Conservation (phyloP, 208 protist genomes). For the Leishmania tropica region DNA sequence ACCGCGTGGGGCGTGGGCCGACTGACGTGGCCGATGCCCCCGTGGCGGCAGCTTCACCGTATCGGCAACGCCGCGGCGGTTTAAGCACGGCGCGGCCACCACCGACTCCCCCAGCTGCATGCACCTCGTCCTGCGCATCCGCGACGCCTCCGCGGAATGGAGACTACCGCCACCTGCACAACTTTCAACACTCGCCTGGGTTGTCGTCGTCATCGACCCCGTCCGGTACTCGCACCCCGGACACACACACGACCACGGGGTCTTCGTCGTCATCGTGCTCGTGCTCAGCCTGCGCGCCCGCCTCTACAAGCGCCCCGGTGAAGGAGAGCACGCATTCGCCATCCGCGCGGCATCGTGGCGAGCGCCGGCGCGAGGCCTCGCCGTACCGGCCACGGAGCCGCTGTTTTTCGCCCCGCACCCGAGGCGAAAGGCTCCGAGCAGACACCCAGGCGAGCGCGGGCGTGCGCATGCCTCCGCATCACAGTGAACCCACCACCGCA, state of each 20-base stretch:
- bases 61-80: neutral
- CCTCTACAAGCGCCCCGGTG: neutral
- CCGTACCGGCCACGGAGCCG: neutral
- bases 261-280: conserved; percentile 8
- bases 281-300: neutral
- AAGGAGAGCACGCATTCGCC: neutral
- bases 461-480: neutral
- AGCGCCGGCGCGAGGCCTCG: neutral
- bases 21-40: conserved; percentile 6
- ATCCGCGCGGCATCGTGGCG: neutral
- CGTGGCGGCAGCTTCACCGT: neutral
- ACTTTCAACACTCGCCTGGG: conserved; percentile 6
- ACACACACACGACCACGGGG: conserved; percentile 2
- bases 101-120: neutral
- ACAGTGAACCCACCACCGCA: neutral
- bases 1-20: conserved; percentile 36
- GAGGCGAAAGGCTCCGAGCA: neutral
- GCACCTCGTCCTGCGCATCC: neutral
- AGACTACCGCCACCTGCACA: neutral
- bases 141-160: neutral
- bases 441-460: neutral
- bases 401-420: neutral
- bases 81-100: neutral
- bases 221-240: neutral
- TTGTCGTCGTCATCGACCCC: conserved; percentile 21